Percentiles rank a stretch among this genome's conserved stretches.
These are phyloP conservation scores for Xanthoparmelia taractica DNA, from an alignment of 495 filamentous ascomycete genomes.

Conservation along the genomic window DNA sequence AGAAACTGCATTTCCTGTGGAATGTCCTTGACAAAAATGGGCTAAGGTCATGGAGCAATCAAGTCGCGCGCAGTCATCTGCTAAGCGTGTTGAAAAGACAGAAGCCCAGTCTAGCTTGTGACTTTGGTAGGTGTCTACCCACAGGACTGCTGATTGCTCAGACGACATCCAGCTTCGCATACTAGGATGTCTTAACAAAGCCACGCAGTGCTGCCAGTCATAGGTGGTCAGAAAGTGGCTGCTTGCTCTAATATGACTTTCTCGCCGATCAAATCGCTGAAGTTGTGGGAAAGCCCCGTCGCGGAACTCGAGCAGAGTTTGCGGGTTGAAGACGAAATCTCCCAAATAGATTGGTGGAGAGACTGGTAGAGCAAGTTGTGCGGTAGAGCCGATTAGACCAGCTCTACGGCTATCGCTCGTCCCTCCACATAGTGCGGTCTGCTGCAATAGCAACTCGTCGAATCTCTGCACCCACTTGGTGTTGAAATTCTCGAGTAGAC, in stretches of 20 bases:
- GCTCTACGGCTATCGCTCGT: neutral
- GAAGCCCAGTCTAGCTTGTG: constrained; percentile 15
- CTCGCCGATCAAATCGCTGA: constrained; percentile 13
- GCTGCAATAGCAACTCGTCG: constrained; percentile 17
- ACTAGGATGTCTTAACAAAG: constrained; percentile 9
- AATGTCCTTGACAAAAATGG: constrained; percentile 12
- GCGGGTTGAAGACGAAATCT: neutral
- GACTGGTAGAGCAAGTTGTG: neutral
- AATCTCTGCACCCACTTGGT: constrained; percentile 17
- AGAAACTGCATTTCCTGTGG: neutral
- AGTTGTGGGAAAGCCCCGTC: constrained; percentile 9
- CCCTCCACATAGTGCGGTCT: neutral
- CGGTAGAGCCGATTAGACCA: neutral
- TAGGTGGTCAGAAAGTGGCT: constrained; percentile 9
- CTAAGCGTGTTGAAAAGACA: constrained; percentile 10
- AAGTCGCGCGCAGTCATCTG: constrained; percentile 11
- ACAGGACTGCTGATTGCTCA: constrained; percentile 13
- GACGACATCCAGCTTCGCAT: constrained; percentile 17
- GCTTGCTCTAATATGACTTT: constrained; percentile 13
- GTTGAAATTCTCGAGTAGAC: constrained; percentile 7
- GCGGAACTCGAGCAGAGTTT: constrained; percentile 6
- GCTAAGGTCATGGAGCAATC: constrained; percentile 1
- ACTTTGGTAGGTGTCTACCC: constrained; percentile 16
- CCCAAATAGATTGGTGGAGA: neutral
- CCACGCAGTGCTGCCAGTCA: constrained; percentile 18